Percentiles rank a stretch among this genome's conserved stretches.
Evolutionary conservation across 2,329 filamentous ascomycete genomes (phyloP).

Genomic region (Helminthosporium solani): DNA sequence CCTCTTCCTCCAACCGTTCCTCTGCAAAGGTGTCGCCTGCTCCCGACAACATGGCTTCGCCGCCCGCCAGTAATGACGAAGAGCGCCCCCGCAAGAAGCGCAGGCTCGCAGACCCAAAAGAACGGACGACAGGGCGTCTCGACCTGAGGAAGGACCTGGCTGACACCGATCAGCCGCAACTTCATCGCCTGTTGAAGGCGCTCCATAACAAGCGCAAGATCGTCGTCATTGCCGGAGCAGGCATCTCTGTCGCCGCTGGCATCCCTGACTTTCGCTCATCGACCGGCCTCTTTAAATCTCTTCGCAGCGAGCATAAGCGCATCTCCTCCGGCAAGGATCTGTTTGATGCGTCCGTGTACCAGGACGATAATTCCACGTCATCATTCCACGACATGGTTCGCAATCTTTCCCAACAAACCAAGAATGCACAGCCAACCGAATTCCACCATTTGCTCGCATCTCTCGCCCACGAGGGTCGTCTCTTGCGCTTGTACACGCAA

Average conservation of each 20-base stretch:
- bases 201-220: conserved; percentile 92
- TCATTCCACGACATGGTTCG: conserved; percentile 97
- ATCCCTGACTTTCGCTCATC: conserved; percentile 97
- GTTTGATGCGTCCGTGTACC: conserved; percentile 97
- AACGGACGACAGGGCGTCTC: conserved; percentile 79
- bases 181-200: conserved; percentile 71
- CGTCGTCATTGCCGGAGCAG: conserved; percentile 92
- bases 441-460: conserved; percentile 95
- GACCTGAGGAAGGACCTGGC: conserved; percentile 63
- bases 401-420: conserved; percentile 76
- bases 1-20: conserved; percentile 48
- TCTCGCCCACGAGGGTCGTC: conserved; percentile 78
- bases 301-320: conserved; percentile 83
- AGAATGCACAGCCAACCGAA: conserved; percentile 73
- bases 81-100: conserved; percentile 75
- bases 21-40: conserved; percentile 49
- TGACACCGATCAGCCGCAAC: conserved; percentile 59
- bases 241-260: conserved; percentile 94
- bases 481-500: conserved; percentile 90
- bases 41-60: conserved; percentile 48
- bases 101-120: conserved; percentile 56
- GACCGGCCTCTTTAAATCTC: conserved; percentile 80
- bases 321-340: conserved; percentile 93
- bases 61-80: conserved; percentile 57
- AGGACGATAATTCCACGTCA: conserved; percentile 81